Base-by-base conservation (phyloP, 2,329 filamentous ascomycete genomes). In the Paracoccidioides brasiliensis region DNA sequence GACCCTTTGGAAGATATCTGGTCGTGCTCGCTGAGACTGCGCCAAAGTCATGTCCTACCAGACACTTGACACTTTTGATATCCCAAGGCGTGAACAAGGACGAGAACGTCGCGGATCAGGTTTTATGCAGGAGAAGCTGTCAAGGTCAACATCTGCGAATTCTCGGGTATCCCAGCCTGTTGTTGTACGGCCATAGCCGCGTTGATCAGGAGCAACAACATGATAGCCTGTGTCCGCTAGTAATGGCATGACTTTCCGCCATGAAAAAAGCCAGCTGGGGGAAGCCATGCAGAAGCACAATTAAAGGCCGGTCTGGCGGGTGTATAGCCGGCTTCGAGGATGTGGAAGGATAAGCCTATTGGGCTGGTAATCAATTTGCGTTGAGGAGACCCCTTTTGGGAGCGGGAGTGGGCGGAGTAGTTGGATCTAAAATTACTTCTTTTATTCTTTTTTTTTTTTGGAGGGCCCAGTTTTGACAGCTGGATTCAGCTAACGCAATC, bases 251-350 rank as follows among this genome's bases (percentile, higher is more conserved):
- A 85, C 69, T 55, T 82, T 80, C 53, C 83, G 79, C 82, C 83
- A 87, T 49, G 83, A 85, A 66, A 78, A 78, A 87, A 33, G 84
- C 81, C 2, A 87, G 72, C 63, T 86, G 83, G 1, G 84, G 84
- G 59, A 80, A 87, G 41, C 84, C 84, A 67, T 85, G 83, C 50
- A 80, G 76, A 51, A 84, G 78, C 5, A 86, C 66, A 7, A 86
- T 69, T 9, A 86, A 73, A 1, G 81, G 82, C 5, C 71, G 74
- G 30, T 69, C 63, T 66, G 12, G 64, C 56, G 3, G 70, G 66
- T 32, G 68, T 65, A 40, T 72, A 65, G 44, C 80, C 79, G 14
- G 81, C 74, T 61, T 78, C 76, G 15, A 85, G 72, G 40, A 81
- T 66, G 67, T 87, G 83, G 67, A 81, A 83, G 28, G 74, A 80